Evolutionary conservation across 139 green algal species (phyloP).

Genomic region (Marvania coccoides): DNA sequence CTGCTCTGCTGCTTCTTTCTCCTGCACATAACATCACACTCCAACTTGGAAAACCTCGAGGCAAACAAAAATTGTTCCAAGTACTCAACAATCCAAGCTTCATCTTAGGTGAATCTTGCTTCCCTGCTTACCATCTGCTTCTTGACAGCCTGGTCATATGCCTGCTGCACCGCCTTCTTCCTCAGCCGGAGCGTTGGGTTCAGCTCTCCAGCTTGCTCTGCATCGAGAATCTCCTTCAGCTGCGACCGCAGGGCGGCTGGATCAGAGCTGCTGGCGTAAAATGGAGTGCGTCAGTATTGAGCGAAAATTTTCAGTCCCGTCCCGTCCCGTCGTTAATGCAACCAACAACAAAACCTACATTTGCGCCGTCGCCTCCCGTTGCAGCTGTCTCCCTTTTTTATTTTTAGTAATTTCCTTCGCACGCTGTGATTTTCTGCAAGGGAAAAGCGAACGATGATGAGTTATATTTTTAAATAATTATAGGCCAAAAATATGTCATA

Average conservation of each 20-base stretch:
- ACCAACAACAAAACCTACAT: too few relatives aligned
- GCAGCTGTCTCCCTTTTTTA: conserved; percentile 77
- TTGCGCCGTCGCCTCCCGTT: conserved; percentile 47
- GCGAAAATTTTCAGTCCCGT: too few relatives aligned
- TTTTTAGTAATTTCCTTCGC: conserved; percentile 77
- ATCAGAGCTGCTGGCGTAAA: conserved; percentile 14
- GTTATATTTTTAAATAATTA: background rate
- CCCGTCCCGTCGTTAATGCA: too few relatives aligned
- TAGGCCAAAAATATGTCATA: too few relatives aligned
- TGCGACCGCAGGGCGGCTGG: conserved; percentile 31
- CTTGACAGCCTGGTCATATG: conserved; percentile 69
- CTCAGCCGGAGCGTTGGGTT: conserved; percentile 61
- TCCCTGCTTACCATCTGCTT: conserved; percentile 56
- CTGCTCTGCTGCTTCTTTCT: background rate
- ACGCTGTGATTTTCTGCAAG: conserved; percentile 56
- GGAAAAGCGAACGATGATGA: background rate
- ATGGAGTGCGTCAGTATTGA: too few relatives aligned
- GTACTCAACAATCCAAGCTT: background rate
- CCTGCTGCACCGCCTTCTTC: conserved; percentile 78
- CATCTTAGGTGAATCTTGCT: background rate
- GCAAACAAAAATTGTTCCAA: background rate
- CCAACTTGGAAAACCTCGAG: background rate
- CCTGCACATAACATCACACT: background rate
- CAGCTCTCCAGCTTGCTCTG: conserved; percentile 53
- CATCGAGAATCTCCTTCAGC: conserved; percentile 64